Conservation (phyloP, 345 rosid species). For the Erysimum cheiranthoides region DNA sequence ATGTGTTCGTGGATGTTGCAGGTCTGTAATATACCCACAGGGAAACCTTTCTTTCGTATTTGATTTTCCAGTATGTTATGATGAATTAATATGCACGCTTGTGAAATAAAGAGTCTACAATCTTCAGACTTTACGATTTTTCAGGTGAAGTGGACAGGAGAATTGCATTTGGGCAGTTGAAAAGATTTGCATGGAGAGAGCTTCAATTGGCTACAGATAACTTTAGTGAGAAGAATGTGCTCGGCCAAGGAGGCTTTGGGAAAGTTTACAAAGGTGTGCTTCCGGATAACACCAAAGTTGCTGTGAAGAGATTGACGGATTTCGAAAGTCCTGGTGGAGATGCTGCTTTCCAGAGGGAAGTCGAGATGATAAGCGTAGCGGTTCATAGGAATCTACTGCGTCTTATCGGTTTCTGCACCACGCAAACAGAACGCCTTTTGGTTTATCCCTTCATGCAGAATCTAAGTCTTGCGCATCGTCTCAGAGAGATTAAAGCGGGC, state of each 20-base stretch:
- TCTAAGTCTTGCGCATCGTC: constrained; percentile 85
- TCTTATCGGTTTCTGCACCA: constrained; percentile 93
- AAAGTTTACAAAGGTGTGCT: constrained; percentile 95
- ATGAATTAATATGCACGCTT: background rate
- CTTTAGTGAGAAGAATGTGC: constrained; percentile 83
- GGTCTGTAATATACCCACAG: constrained; percentile 48
- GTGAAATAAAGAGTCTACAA: constrained; percentile 16
- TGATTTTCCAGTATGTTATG: background rate
- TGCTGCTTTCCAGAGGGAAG: constrained; percentile 94
- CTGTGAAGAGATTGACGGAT: constrained; percentile 93
- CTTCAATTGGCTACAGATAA: constrained; percentile 86
- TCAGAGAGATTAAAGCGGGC: constrained; percentile 83
- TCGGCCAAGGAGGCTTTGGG: constrained; percentile 97
- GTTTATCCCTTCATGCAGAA: constrained; percentile 97
- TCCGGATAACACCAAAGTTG: constrained; percentile 76
- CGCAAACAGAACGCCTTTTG: constrained; percentile 87
- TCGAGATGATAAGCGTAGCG: constrained; percentile 97
- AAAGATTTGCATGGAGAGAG: constrained; percentile 93
- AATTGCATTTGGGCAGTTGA: constrained; percentile 93
- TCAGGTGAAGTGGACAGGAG: constrained; percentile 95
- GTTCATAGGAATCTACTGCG: constrained; percentile 89
- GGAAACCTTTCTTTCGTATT: background rate
- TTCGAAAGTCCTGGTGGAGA: constrained; percentile 95
- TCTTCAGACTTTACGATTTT: constrained; percentile 18
- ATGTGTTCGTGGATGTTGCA: constrained; percentile 92